Percentiles rank a stretch among this genome's conserved stretches.
These are phyloP conservation scores for Mycena vulgaris DNA, from an alignment of 768 basidiomycete species.

Conservation along the genomic window DNA sequence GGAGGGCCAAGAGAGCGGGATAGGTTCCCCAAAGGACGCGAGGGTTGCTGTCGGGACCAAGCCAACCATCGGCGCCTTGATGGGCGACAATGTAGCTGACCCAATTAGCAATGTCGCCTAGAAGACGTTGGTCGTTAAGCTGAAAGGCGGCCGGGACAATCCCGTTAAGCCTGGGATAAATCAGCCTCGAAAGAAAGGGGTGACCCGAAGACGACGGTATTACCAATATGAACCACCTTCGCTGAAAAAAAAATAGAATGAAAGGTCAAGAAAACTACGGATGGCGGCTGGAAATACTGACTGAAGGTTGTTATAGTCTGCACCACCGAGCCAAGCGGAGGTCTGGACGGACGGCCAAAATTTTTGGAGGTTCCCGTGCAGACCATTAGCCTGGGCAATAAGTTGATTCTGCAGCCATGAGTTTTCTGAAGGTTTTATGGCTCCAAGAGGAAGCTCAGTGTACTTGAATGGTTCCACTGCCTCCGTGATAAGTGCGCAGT, in stretches of 20 bases:
- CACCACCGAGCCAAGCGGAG: conserved; percentile 31
- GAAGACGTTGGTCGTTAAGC: conserved; percentile 31
- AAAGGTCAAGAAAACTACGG: background rate
- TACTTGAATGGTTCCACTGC: conserved; percentile 29
- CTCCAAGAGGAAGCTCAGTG: conserved; percentile 35
- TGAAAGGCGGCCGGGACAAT: conserved; percentile 35
- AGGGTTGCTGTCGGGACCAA: conserved; percentile 34
- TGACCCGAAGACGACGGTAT: background rate
- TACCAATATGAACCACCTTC: conserved; percentile 31
- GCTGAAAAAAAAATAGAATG: background rate
- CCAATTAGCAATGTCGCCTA: conserved; percentile 33
- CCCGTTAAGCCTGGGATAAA: conserved; percentile 27
- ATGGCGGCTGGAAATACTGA: conserved; percentile 1
- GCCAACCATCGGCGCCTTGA: conserved; percentile 31
- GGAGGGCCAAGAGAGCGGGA: conserved; percentile 32
- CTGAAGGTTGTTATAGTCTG: conserved; percentile 35
- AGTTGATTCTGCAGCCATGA: conserved; percentile 32
- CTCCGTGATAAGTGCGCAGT: background rate
- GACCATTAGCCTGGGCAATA: conserved; percentile 26
- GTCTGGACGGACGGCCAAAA: conserved; percentile 33
- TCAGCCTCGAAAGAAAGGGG: background rate
- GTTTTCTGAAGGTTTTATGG: conserved; percentile 30
- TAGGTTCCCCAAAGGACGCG: conserved; percentile 37
- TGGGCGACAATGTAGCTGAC: conserved; percentile 33
- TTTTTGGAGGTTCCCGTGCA: conserved; percentile 35